Evolutionary conservation across 2,329 filamentous ascomycete genomes (phyloP).

Genomic region (Parastagonospora nodorum): DNA sequence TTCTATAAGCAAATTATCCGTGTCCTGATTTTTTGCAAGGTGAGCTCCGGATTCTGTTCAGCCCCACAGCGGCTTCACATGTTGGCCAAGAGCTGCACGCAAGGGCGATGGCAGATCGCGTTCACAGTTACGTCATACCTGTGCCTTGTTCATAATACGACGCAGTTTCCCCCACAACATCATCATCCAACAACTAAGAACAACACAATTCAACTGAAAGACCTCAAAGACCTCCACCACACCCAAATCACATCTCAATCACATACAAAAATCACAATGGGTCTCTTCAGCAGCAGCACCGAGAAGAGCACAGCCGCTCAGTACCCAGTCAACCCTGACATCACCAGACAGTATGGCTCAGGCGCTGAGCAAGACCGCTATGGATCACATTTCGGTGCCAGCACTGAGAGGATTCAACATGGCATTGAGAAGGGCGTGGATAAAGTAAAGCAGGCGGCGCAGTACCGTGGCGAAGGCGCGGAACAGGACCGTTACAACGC

Average conservation of each 20-base stretch:
- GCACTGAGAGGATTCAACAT: slow-evolving; percentile 23
- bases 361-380: slow-evolving; percentile 42
- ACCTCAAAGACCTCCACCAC: neutral
- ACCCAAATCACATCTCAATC: neutral
- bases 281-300: slow-evolving; percentile 28
- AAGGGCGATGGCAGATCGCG: neutral
- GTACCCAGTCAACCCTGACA: slow-evolving; percentile 28
- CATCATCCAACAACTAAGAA: neutral
- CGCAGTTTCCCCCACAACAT: neutral
- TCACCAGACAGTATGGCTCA: slow-evolving; percentile 31
- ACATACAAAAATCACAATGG: slow-evolving; percentile 21
- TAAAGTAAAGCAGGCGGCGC: slow-evolving; percentile 21
- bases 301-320: slow-evolving; percentile 23
- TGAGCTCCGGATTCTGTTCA: too few relatives aligned
- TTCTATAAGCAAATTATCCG: too few relatives aligned
- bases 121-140: slow-evolving; percentile 1
- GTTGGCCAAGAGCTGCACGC: neutral
- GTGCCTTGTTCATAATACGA: neutral
- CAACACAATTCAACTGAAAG: neutral
- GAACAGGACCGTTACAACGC: slow-evolving; percentile 32
- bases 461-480: slow-evolving; percentile 19
- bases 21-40: too few relatives aligned
- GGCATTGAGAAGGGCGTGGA: slow-evolving; percentile 26
- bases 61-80: neutral
- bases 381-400: slow-evolving; percentile 31